Evolutionary conservation across 1,139 yeast genomes (phyloP).

Genomic region (Candida labiduridarum): DNA sequence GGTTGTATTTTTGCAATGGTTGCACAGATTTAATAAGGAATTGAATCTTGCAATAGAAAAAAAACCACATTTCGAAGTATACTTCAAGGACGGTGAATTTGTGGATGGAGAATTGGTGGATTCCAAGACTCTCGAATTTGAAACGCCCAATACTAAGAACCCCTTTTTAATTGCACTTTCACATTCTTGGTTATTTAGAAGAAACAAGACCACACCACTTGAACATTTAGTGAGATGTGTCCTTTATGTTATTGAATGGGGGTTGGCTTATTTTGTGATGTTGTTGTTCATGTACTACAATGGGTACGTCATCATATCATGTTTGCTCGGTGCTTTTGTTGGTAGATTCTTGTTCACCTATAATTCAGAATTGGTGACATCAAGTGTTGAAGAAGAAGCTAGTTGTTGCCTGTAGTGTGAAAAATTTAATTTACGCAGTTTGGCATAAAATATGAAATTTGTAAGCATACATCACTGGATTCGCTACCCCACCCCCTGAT

Average conservation of each 20-base stretch:
- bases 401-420: conserved; percentile 1
- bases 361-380: not conserved
- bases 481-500: not conserved
- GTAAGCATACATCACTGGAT: not conserved
- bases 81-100: conserved; percentile 2
- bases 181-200: conserved; percentile 41
- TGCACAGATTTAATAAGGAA: conserved; percentile 58
- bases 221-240: conserved; percentile 38
- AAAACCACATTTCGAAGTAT: conserved; percentile 6
- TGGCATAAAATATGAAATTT: not conserved
- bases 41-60: conserved; percentile 35
- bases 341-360: conserved; percentile 56
- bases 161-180: conserved; percentile 36
- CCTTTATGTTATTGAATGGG: conserved; percentile 58
- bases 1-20: conserved; percentile 59
- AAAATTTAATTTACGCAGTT: no score
- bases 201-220: conserved; percentile 36
- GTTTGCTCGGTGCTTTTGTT: conserved; percentile 62
- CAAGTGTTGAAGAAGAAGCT: not conserved
- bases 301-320: conserved; percentile 65
- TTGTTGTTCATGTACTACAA: conserved; percentile 74
- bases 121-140: not conserved
- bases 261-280: conserved; percentile 65
- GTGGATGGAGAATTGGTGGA: conserved; percentile 6
- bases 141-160: conserved; percentile 7